Evolutionary conservation across 75 land plant genomes (phyloP).

Genomic region (Pinus tabuliformis): DNA sequence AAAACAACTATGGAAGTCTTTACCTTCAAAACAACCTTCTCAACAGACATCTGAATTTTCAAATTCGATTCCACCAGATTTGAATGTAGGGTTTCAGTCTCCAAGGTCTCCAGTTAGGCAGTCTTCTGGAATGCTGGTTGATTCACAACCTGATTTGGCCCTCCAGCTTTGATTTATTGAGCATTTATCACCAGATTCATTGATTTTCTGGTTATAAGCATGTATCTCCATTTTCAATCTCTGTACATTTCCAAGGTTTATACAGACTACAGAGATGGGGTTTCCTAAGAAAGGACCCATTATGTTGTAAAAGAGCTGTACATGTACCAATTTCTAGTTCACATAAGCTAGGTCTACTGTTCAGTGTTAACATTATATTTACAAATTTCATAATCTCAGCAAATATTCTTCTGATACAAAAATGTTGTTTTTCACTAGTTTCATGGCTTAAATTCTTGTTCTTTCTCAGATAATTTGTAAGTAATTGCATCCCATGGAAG

Average conservation of each 20-base stretch:
- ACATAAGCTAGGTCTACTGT: too few relatives aligned
- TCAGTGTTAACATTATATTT: too few relatives aligned
- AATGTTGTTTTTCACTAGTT: too few relatives aligned
- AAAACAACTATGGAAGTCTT: constrained; percentile 6
- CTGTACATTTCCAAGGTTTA: constrained; percentile 1
- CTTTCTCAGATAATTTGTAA: too few relatives aligned
- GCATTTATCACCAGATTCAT: constrained; percentile 6
- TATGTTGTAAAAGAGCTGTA: constrained; percentile 12
- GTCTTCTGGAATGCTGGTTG: constrained; percentile 31
- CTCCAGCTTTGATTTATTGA: constrained; percentile 50
- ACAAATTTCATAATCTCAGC: too few relatives aligned
- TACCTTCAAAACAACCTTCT: not conserved
- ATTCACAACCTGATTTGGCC: constrained; percentile 73
- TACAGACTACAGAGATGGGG: not conserved
- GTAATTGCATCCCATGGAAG: too few relatives aligned
- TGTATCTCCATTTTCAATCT: not conserved
- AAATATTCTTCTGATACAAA: too few relatives aligned
- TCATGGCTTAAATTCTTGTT: too few relatives aligned
- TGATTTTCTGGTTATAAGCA: constrained; percentile 11
- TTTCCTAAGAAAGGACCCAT: constrained; percentile 10
- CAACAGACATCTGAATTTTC: constrained; percentile 8
- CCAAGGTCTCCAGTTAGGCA: constrained; percentile 52
- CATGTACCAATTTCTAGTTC: too few relatives aligned
- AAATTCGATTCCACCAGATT: constrained; percentile 45
- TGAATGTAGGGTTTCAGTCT: constrained; percentile 60